phyloP scores from a whole-genome alignment of 768 basidiomycete genomes.

The Asterophora parasitica region DNA sequence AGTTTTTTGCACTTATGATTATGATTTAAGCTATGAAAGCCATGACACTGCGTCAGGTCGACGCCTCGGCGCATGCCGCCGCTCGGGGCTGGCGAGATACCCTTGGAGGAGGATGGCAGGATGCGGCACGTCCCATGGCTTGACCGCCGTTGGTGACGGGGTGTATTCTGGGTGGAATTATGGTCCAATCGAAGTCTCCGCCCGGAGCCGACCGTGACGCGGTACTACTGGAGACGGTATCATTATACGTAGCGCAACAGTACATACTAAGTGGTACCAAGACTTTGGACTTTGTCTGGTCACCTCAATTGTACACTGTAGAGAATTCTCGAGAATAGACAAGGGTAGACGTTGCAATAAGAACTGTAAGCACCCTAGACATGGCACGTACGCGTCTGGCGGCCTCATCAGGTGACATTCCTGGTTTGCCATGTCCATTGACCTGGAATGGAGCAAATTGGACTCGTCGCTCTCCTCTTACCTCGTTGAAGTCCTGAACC shows the following conservation, averaged over 20 bases:
- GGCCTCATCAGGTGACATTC: conserved; percentile 4
- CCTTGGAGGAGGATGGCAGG: too few relatives aligned
- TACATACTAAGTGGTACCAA: too few relatives aligned
- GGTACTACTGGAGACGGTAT: not conserved
- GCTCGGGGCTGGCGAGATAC: too few relatives aligned
- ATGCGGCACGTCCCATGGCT: too few relatives aligned
- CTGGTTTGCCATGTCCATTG: conserved; percentile 72
- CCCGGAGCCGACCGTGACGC: not conserved
- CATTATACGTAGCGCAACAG: too few relatives aligned
- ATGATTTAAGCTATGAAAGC: not conserved
- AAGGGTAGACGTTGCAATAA: not conserved
- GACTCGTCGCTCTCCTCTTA: conserved; percentile 64
- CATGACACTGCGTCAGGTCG: not conserved
- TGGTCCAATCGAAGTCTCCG: too few relatives aligned
- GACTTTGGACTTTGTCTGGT: not conserved
- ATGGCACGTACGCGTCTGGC: too few relatives aligned
- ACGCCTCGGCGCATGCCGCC: not conserved
- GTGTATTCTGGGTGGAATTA: too few relatives aligned
- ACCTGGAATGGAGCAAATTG: conserved; percentile 88
- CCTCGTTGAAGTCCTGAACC: conserved; percentile 74
- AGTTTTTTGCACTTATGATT: not conserved
- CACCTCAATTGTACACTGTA: not conserved
- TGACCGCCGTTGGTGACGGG: too few relatives aligned
- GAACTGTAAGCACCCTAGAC: too few relatives aligned
- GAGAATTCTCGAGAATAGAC: not conserved